These are phyloP conservation scores for Raffaelea deltoideospora DNA, from an alignment of 2,329 filamentous ascomycete species.

Conservation along the genomic window DNA sequence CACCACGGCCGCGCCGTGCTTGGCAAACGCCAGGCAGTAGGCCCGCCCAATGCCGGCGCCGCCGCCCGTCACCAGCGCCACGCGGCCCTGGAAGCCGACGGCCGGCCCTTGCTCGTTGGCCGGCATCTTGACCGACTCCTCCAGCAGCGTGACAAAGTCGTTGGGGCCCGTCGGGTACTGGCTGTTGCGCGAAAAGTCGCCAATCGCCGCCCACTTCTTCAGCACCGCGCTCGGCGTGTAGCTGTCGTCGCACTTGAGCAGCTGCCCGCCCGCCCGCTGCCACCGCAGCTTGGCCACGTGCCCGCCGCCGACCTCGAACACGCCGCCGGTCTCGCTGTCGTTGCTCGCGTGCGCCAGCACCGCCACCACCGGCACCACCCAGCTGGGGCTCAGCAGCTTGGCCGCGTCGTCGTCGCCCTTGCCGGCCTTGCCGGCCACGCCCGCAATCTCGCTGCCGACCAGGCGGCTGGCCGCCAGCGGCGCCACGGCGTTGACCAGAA, in stretches of 20 bases:
- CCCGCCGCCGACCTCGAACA: conserved; percentile 88
- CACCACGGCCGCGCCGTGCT: conserved; percentile 68
- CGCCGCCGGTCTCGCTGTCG: conserved; percentile 66
- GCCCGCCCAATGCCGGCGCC: conserved; percentile 82
- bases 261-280: conserved; percentile 80
- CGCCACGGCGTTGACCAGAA: conserved; percentile 85
- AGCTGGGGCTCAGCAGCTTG: conserved; percentile 74
- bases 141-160: conserved; percentile 75
- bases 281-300: conserved; percentile 87
- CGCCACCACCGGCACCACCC: conserved; percentile 87
- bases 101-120: conserved; percentile 58
- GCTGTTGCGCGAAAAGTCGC: conserved; percentile 63
- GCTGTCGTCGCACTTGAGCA: conserved; percentile 76
- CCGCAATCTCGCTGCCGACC: too few relatives aligned
- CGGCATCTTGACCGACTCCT: conserved; percentile 66
- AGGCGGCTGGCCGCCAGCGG: conserved; percentile 91
- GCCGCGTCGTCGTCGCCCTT: conserved; percentile 86
- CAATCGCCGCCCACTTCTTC: conserved; percentile 77
- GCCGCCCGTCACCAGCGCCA: conserved; percentile 75
- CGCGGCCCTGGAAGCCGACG: conserved; percentile 69
- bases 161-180: conserved; percentile 73
- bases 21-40: conserved; percentile 75
- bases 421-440: conserved; percentile 19
- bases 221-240: conserved; percentile 81
- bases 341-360: conserved; percentile 77